Percentiles rank a stretch among this genome's conserved stretches.
phyloP scores from a whole-genome alignment of 257 asterid species.

The Solanum chiquidenum region DNA sequence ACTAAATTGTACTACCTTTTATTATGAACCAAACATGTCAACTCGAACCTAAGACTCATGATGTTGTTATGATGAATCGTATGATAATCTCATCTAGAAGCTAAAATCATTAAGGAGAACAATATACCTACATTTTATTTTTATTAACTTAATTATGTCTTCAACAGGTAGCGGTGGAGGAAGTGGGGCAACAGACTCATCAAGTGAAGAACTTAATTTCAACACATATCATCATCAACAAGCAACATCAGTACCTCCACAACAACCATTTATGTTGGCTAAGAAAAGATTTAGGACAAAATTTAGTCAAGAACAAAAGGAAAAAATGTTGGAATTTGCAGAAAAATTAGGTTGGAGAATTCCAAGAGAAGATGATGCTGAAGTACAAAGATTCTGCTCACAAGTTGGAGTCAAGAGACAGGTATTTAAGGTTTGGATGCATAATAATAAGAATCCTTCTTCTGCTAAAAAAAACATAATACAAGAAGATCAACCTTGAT shows the following conservation, averaged over 20 bases:
- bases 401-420: conserved; percentile 85
- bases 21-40: neutral
- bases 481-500: neutral
- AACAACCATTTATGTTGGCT: conserved; percentile 38
- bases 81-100: neutral
- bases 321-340: conserved; percentile 77
- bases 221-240: conserved; percentile 22
- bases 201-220: conserved; percentile 80
- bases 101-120: neutral
- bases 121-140: neutral
- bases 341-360: conserved; percentile 92
- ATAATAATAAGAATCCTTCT: conserved; percentile 57
- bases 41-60: neutral
- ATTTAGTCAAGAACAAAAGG: conserved; percentile 81
- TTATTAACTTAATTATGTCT: neutral
- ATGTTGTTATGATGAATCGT: neutral
- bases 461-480: conserved; percentile 21
- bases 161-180: conserved; percentile 27
- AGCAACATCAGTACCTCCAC: conserved; percentile 29
- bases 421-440: conserved; percentile 97
- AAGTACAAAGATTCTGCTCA: conserved; percentile 69
- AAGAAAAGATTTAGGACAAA: conserved; percentile 70
- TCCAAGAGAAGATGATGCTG: conserved; percentile 83
- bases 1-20: neutral
- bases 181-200: conserved; percentile 58